Conservation (phyloP, 1,284 basidiomycete species). For the Schizopora paradoxa region DNA sequence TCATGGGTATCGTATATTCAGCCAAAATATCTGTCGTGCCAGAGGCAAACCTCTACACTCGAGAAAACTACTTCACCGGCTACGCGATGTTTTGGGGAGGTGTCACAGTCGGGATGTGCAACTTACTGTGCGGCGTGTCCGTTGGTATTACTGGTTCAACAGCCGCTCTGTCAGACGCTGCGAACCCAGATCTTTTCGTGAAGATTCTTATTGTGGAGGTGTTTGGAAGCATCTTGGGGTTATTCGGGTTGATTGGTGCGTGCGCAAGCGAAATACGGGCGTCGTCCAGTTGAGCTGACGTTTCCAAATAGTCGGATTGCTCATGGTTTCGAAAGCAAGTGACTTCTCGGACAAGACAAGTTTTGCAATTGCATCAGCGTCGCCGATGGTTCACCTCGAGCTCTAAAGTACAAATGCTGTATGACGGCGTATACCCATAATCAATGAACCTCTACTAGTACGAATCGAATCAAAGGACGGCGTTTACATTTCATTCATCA, state of each 20-base stretch:
- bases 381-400: slow-evolving; percentile 11
- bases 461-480: too few relatives aligned
- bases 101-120: slow-evolving; percentile 84
- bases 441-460: too few relatives aligned
- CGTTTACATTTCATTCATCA: slow-evolving; percentile 30
- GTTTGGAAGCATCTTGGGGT: slow-evolving; percentile 87
- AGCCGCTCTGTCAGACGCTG: slow-evolving; percentile 87
- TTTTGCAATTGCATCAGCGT: slow-evolving; percentile 7
- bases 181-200: slow-evolving; percentile 89
- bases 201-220: slow-evolving; percentile 94
- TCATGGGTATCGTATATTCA: slow-evolving; percentile 92
- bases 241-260: slow-evolving; percentile 89
- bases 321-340: slow-evolving; percentile 55
- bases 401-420: too few relatives aligned
- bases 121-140: slow-evolving; percentile 87
- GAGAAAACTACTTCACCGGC: slow-evolving; percentile 87
- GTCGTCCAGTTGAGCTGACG: too few relatives aligned
- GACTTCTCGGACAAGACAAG: slow-evolving; percentile 39
- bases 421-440: too few relatives aligned
- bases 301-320: slow-evolving; percentile 50
- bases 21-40: slow-evolving; percentile 64
- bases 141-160: slow-evolving; percentile 92
- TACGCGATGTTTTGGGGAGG: slow-evolving; percentile 95
- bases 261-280: too few relatives aligned
- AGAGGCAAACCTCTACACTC: slow-evolving; percentile 66